phyloP scores from a whole-genome alignment of 345 rosid species.

The Aquilaria yunnanensis region DNA sequence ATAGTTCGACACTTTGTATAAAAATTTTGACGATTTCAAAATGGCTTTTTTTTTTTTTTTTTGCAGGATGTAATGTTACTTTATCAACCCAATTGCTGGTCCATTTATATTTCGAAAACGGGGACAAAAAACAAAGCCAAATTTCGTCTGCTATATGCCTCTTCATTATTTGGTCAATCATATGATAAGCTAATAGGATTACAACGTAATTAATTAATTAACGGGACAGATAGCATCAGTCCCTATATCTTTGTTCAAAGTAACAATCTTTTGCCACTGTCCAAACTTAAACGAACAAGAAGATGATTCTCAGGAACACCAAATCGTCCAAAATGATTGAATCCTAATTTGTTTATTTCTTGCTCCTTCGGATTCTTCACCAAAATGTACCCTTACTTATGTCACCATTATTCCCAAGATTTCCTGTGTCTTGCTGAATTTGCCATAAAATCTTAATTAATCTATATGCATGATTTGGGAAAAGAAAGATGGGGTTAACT shows the following conservation, averaged over 20 bases:
- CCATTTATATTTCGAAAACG: too few relatives aligned
- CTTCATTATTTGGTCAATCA: neutral
- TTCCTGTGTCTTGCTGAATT: too few relatives aligned
- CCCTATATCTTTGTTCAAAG: slow-evolving; percentile 19
- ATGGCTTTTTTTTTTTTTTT: too few relatives aligned
- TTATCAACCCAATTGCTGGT: too few relatives aligned
- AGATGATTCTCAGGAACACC: neutral
- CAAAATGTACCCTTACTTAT: too few relatives aligned
- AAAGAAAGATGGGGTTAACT: neutral
- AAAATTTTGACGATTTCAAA: too few relatives aligned
- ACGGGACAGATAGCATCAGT: slow-evolving; percentile 20
- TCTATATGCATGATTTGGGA: neutral
- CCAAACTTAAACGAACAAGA: neutral
- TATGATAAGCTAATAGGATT: neutral
- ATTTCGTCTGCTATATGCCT: too few relatives aligned
- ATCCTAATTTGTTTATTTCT: neutral
- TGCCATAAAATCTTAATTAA: neutral
- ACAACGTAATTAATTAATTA: neutral
- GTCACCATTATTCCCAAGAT: too few relatives aligned
- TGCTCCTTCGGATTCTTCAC: neutral
- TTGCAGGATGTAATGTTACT: too few relatives aligned
- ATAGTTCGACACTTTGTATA: too few relatives aligned
- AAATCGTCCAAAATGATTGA: slow-evolving; percentile 4
- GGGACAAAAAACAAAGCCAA: too few relatives aligned
- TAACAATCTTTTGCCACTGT: neutral